A percentile compares a stretch with the other conserved stretches of the same genome.
These are phyloP conservation scores for Cadophora malorum DNA, from an alignment of 2,329 filamentous ascomycete genomes.

Conservation along the genomic window DNA sequence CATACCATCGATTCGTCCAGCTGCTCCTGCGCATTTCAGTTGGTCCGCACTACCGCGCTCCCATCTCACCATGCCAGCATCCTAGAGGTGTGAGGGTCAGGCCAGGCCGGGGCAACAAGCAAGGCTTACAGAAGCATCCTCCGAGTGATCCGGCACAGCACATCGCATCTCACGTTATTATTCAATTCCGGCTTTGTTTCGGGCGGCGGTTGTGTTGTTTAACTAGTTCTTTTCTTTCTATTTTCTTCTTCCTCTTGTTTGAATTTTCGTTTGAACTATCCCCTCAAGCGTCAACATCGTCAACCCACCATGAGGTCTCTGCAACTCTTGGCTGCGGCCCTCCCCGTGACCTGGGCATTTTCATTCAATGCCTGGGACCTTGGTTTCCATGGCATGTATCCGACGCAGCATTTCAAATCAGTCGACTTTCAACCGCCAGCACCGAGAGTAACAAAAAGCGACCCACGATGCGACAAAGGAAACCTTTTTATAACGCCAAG, in stretches of 20 bases:
- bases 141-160: constrained; percentile 19
- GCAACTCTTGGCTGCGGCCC: constrained; percentile 12
- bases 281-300: neutral
- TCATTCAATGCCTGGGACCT: constrained; percentile 33
- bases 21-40: neutral
- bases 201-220: neutral
- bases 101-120: neutral
- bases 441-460: constrained; percentile 30
- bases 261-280: neutral
- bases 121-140: constrained; percentile 17
- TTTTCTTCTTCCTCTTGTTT: neutral
- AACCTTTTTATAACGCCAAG: constrained; percentile 29
- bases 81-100: neutral
- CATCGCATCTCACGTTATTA: constrained; percentile 1
- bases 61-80: constrained; percentile 10
- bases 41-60: neutral
- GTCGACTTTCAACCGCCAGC: constrained; percentile 28
- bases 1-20: neutral
- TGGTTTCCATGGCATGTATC: constrained; percentile 30
- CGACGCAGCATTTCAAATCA: constrained; percentile 31
- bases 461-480: constrained; percentile 28
- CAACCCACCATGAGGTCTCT: constrained; percentile 10
- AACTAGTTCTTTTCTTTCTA: neutral
- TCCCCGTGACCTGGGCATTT: constrained; percentile 24
- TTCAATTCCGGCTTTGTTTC: constrained; percentile 2